These are phyloP conservation scores for Oxyria digyna DNA, from an alignment of 148 eudicot species.

Conservation along the genomic window DNA sequence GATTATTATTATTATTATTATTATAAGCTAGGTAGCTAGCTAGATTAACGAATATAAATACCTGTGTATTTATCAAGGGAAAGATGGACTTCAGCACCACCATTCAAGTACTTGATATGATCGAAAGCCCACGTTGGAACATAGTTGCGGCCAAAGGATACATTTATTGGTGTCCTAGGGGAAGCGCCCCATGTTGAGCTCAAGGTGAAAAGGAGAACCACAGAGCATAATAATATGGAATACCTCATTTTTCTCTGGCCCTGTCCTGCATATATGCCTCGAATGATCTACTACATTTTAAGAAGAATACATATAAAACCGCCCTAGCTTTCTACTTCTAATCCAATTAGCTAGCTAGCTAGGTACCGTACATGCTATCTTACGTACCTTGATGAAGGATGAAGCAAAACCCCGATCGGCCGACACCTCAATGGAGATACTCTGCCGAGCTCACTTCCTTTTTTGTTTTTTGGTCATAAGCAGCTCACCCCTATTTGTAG, in stretches of 20 bases:
- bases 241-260: not conserved
- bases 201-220: conserved; percentile 2
- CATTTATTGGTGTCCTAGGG: conserved; percentile 41
- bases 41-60: not conserved
- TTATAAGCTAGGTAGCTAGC: no score
- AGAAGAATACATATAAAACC: not conserved
- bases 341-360: not conserved
- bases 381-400: not conserved
- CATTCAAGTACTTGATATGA: conserved; percentile 64
- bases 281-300: not conserved
- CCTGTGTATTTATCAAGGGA: conserved; percentile 60
- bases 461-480: no score
- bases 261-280: not conserved
- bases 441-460: not conserved
- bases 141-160: conserved; percentile 59
- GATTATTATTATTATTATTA: no score
- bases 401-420: not conserved
- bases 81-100: conserved; percentile 58
- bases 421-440: not conserved
- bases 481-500: no score
- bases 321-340: not conserved
- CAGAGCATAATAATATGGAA: not conserved
- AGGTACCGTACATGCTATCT: not conserved
- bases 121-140: conserved; percentile 78
- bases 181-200: conserved; percentile 25